Evolutionary conservation across 192 early-diverging fungal genomes (phyloP).

Genomic region (Entophlyctis luteolus): DNA sequence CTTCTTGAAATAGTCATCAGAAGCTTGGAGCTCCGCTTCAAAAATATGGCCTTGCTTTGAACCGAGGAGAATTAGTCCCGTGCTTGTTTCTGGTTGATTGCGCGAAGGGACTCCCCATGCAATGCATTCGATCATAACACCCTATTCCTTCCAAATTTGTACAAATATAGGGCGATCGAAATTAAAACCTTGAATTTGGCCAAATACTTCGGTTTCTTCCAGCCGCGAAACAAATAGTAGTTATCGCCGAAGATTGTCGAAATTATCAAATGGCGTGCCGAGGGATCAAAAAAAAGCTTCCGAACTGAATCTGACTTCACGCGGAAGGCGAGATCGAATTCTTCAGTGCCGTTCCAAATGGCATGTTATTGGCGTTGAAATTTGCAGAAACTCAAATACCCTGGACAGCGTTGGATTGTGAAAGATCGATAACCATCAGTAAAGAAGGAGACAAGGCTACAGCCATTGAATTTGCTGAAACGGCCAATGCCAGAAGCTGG

Average conservation of each 20-base stretch:
- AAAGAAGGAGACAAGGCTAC: constrained; percentile 66
- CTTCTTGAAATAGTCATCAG: constrained; percentile 76
- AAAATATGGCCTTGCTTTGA: constrained; percentile 78
- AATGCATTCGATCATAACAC: constrained; percentile 77
- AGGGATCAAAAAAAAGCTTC: constrained; percentile 80
- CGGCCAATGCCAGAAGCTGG: constrained; percentile 65
- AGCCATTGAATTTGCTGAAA: constrained; percentile 80
- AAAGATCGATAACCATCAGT: constrained; percentile 83
- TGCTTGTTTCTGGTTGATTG: constrained; percentile 56
- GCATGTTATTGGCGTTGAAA: not conserved
- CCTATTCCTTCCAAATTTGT: constrained; percentile 37
- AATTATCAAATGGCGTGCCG: constrained; percentile 82
- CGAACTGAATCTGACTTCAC: constrained; percentile 58
- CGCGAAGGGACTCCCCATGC: constrained; percentile 73
- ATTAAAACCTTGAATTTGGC: constrained; percentile 69
- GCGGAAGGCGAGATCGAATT: constrained; percentile 67
- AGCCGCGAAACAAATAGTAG: constrained; percentile 82
- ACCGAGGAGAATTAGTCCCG: constrained; percentile 79
- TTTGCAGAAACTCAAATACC: constrained; percentile 37
- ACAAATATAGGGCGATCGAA: not conserved
- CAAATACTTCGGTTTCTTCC: constrained; percentile 79
- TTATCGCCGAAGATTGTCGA: constrained; percentile 86
- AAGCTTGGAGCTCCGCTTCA: constrained; percentile 85
- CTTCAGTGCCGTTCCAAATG: constrained; percentile 35
- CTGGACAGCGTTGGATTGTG: constrained; percentile 73